Conservation (phyloP, 2,329 filamentous ascomycete genomes). For the Aspergillus ibericus region DNA sequence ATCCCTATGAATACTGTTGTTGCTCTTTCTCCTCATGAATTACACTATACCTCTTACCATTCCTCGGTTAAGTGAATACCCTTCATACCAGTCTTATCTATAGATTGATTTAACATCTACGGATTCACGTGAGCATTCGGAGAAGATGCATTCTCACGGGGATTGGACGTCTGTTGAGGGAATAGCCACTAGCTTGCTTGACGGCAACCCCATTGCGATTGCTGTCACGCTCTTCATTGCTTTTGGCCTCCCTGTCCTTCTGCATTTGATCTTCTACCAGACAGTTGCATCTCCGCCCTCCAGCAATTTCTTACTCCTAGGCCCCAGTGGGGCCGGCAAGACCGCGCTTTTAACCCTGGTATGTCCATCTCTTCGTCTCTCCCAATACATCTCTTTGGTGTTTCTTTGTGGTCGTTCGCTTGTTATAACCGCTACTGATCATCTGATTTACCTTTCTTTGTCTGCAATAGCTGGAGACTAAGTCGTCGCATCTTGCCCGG, state of each 20-base stretch:
- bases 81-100: neutral
- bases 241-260: slow-evolving; percentile 69
- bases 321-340: slow-evolving; percentile 82
- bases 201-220: slow-evolving; percentile 51
- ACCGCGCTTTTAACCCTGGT: slow-evolving; percentile 82
- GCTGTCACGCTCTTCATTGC: slow-evolving; percentile 69
- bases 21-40: neutral
- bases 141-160: slow-evolving; percentile 31
- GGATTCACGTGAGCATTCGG: neutral
- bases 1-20: neutral
- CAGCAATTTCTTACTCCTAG: slow-evolving; percentile 75
- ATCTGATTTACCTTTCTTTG: neutral
- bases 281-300: slow-evolving; percentile 62
- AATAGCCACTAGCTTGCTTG: slow-evolving; percentile 44
- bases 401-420: neutral
- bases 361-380: slow-evolving; percentile 24
- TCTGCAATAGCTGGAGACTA: slow-evolving; percentile 45
- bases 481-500: slow-evolving; percentile 39
- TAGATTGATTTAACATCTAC: neutral
- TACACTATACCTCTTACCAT: neutral
- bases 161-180: slow-evolving; percentile 40
- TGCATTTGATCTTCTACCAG: slow-evolving; percentile 74
- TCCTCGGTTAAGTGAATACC: neutral
- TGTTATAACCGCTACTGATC: neutral
- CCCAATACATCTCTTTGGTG: neutral